Base-by-base conservation (phyloP, 2,329 filamentous ascomycete species). In the Xylariaceae sp. region DNA sequence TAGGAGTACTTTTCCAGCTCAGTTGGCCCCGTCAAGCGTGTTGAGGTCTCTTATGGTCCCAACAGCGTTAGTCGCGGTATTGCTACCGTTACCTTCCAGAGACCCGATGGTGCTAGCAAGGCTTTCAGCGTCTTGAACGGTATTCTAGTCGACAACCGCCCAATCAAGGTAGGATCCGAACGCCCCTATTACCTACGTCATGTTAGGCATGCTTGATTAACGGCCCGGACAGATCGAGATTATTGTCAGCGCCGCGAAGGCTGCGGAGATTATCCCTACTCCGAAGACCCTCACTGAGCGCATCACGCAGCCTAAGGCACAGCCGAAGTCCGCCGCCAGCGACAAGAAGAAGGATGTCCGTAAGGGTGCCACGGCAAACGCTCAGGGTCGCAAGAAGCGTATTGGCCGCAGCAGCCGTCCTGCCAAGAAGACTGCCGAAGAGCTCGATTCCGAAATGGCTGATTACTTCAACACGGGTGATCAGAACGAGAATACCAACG, bases 1-100 rank as follows among this genome's bases (percentile, higher is more conserved):
- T 91, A 99, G 94, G 94, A 99, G 80, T 99, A 97, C 78, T 97
- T 99, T 76, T 78, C 82, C 72, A 88, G 90, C 73, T 88, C 90
- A 69, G 86, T 96, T 74, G 93, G 92, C 68, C 85, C 89, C 65
- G 90, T 97, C 77, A 97, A 95, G 83, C 88, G 84, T 76, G 90
- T 95, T 65, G 87, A 94, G 68, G 82, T 99, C 69, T 91, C 90
- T 55, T 99, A 99, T 77, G 94, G 93, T 70, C 90, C 93, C 65
- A 91, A 90, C 73, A 93, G 93, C 65, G 85, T 87, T 68, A 97
- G 92, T 82, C 90, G 92, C 73, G 94, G 94, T 66, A 90, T 93
- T 72, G 92, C 92, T 69, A 94, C 91, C 57, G 89, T 99, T 68
- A 87, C 87, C 65, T 99, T 99, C 80, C 77, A 77, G 74, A 90